Evolutionary conservation across 2,329 filamentous ascomycete genomes (phyloP), one percentile per base, ranked within the genome.

Genomic region (Exophiala sp.): DNA sequence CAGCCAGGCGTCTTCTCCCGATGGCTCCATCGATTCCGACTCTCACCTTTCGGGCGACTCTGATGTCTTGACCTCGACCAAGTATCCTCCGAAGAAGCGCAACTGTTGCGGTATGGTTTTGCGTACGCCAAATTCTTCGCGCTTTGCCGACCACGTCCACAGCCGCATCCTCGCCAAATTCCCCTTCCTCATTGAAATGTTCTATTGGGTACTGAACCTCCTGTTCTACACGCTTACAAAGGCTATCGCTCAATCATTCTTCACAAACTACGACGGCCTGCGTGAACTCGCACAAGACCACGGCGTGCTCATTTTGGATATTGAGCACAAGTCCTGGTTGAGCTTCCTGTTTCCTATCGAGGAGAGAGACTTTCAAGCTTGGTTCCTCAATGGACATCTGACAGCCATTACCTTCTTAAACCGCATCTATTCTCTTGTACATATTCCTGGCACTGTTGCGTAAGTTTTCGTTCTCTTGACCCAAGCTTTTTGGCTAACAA

Each of bases 101-200:
- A 65, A 65, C 20, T 78, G 77, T 61, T 81, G 76, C 61, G 78
- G 82, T n/a, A 66, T 75, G 40, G 66, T 75, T 14, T 65, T 81
- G 54, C 65, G 69, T 8, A 84, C 77, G 5, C 82, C 82, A 9
- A 84, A 84, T 62, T 80, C 82, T 2, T 79, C 79, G 2, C 77
- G 80, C n/a, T 87, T 85, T 67, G 75, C 77, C 36, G 74, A 78
- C 55, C 70, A 85, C 65, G 66, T 79, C 45, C 84, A 86, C 66
- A 85, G 80, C 57, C 75, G 83, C 21, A 75, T 87, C 51, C 72
- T 87, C 54, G 80, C 85, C 66, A 84, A 84, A 64, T 86, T 83
- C 60, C 85, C 85, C 3, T 88, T 88, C 65, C 68, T 88, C 50
- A 77, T 88, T 45, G 85, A 88, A 68, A 87, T 88, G 83, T 87